Base-by-base conservation (phyloP, 345 rosid genomes). In the Salix viminalis region DNA sequence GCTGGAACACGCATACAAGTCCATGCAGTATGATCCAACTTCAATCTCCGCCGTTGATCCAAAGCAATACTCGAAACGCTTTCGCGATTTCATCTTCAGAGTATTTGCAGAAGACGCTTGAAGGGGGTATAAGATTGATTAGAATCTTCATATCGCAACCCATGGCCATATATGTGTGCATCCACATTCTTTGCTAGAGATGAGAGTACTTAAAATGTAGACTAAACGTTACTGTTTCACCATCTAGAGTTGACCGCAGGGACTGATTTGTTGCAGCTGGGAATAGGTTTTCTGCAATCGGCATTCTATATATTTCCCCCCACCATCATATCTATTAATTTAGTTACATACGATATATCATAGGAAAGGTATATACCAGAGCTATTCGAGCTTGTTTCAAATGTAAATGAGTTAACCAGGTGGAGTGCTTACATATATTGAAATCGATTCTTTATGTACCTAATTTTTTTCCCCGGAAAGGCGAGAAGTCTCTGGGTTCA, bases 41-140 rank as follows among this genome's bases (percentile, higher is more conserved):
- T 96, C 99, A 4, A 96, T 96, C 77, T 96, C 99, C 6, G 99
- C 99, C 0, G 99, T 96, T 73, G 97, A 94, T 88, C 99, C 99
- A 24, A 96, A 86, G 85, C 97, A 94, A 62, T 94, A 96, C 81
- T 90, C 98, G 0, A 90, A 77, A 81, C 97, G 99, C 44, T 96
- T 96, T 77, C 87, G 96, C 9, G 98, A 96, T 84, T 96, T 94
- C 77, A 88, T 96, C 66, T 87, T 88, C 82, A 89, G 84, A 91
- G 85, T 88, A 69, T 93, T 96, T 75, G 90, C 88, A 77, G 97
- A 96, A 73, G 98, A 92, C 82, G 77, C 89, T 56, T 93, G 87
- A 91, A 70, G n/a, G n/a, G 39, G 65, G 32, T 44, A 76, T 71
- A 67, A 34, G 58, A 56, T 67, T 74, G 41, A 79, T 70, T 26